phyloP scores from a whole-genome alignment of 805 yeast species.

The Jamesozyma spencerorum region DNA sequence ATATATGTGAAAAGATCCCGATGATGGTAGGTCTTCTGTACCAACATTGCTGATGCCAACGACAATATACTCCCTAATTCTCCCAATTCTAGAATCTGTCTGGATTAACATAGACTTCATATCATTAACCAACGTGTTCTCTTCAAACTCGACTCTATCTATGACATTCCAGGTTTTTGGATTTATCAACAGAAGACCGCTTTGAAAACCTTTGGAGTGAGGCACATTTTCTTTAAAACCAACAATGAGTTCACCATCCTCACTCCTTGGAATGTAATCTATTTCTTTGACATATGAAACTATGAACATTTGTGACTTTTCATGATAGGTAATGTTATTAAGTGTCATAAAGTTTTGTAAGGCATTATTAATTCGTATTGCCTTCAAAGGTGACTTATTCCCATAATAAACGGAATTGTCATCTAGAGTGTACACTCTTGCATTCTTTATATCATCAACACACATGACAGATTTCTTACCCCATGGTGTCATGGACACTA shows the following conservation, averaged over 20 bases:
- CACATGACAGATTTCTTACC: constrained; percentile 44
- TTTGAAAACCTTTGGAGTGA: constrained; percentile 48
- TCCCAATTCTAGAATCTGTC: constrained; percentile 31
- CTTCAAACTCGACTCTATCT: constrained; percentile 56
- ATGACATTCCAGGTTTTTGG: constrained; percentile 71
- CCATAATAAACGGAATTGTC: constrained; percentile 40
- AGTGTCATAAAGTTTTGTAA: constrained; percentile 37
- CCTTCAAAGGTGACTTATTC: constrained; percentile 50
- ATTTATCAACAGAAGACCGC: constrained; percentile 56
- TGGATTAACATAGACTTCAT: constrained; percentile 30
- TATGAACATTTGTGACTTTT: constrained; percentile 50
- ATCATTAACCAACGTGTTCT: constrained; percentile 49
- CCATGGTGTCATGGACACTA: constrained; percentile 46
- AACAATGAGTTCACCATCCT: constrained; percentile 52
- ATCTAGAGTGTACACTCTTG: constrained; percentile 42
- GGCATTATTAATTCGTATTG: constrained; percentile 37
- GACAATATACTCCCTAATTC: constrained; percentile 57
- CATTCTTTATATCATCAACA: constrained; percentile 60
- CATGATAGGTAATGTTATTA: constrained; percentile 61
- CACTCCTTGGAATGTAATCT: constrained; percentile 61
- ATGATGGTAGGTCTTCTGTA: constrained; percentile 71
- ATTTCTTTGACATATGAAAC: constrained; percentile 51
- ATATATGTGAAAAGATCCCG: constrained; percentile 65
- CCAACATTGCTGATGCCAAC: constrained; percentile 71
- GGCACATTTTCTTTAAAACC: constrained; percentile 43